Percentiles rank a stretch among this genome's conserved stretches.
Evolutionary conservation across 257 asterid species (phyloP).

Genomic region (Nicotiana benthamiana): DNA sequence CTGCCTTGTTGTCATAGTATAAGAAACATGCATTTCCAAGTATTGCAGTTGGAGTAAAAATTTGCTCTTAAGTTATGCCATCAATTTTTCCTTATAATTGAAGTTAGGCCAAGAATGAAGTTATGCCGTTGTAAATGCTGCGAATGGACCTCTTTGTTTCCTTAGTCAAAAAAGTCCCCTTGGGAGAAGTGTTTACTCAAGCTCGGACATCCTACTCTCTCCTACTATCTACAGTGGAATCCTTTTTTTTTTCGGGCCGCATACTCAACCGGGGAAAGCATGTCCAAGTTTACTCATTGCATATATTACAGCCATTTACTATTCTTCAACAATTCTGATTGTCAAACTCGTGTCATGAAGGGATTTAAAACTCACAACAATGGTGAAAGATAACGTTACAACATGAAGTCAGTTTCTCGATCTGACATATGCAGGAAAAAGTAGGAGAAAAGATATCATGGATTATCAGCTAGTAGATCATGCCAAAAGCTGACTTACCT

Average conservation of each 20-base stretch:
- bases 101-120: background rate
- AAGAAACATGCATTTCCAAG: background rate
- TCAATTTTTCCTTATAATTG: background rate
- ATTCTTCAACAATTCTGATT: background rate
- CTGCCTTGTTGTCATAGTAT: background rate
- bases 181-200: background rate
- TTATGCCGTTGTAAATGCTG: background rate
- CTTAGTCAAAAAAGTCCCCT: background rate
- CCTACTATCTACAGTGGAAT: background rate
- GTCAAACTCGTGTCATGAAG: background rate
- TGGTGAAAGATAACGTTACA: background rate
- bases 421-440: background rate
- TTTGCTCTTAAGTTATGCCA: background rate
- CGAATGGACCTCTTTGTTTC: background rate
- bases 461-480: conserved; percentile 1
- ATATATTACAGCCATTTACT: background rate
- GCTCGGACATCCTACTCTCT: background rate
- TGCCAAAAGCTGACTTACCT: conserved; percentile 34
- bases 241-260: background rate
- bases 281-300: background rate
- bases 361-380: background rate
- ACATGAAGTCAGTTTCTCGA: background rate
- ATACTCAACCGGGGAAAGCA: conserved; percentile 1
- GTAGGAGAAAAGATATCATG: background rate
- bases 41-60: background rate